phyloP scores from a whole-genome alignment of 1,284 basidiomycete species.

The Sparassis latifolia region DNA sequence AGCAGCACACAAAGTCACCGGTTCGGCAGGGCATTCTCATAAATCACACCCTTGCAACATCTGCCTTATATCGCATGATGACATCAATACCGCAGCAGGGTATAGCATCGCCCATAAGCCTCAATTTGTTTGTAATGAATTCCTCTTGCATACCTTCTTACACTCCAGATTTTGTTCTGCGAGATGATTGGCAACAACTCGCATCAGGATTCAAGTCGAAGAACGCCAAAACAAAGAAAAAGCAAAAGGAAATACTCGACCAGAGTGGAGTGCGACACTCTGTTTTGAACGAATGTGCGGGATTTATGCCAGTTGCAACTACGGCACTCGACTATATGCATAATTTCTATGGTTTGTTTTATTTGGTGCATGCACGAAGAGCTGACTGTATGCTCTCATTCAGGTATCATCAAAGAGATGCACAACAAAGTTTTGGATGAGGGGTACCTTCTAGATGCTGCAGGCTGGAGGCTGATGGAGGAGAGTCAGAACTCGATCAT shows the following conservation, averaged over 20 bases:
- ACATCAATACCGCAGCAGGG: constrained; percentile 1
- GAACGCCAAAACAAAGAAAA: background rate
- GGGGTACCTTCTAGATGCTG: background rate
- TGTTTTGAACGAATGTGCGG: constrained; percentile 7
- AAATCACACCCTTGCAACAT: constrained; percentile 1
- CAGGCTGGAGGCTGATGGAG: constrained; percentile 2
- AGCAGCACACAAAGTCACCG: constrained; percentile 1
- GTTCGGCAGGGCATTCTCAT: background rate
- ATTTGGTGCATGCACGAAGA: background rate
- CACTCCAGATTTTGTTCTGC: constrained; percentile 1
- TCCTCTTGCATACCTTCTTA: background rate
- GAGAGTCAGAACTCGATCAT: constrained; percentile 17
- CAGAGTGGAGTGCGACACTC: constrained; percentile 12
- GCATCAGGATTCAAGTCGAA: background rate
- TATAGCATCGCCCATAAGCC: constrained; percentile 3
- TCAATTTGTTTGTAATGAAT: too few species aligned
- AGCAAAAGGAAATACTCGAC: constrained; percentile 2
- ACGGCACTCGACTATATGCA: constrained; percentile 8
- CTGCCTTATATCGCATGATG: background rate
- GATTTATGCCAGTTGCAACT: constrained; percentile 7
- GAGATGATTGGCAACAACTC: constrained; percentile 3
- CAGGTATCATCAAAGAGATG: background rate
- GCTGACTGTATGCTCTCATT: background rate
- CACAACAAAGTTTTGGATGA: background rate
- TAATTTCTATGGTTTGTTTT: constrained; percentile 10